These are phyloP conservation scores for Hypocreales sp. DNA, from an alignment of 2,329 filamentous ascomycete species.

Conservation along the genomic window DNA sequence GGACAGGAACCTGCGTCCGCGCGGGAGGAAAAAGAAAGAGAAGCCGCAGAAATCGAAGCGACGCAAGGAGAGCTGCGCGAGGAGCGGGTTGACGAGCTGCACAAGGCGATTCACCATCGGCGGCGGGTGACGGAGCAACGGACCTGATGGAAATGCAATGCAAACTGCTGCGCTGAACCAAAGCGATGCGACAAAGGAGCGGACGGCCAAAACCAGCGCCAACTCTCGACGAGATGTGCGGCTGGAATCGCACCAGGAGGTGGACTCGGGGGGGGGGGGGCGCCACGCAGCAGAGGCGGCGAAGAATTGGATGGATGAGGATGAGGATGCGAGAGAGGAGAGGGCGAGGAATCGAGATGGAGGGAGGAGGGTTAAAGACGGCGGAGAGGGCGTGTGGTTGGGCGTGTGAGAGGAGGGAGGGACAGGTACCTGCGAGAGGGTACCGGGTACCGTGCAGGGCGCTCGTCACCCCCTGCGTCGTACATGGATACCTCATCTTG, in stretches of 20 bases:
- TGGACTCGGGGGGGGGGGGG: slow-evolving; percentile 5
- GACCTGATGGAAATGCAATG: slow-evolving; percentile 7
- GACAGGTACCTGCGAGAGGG: background rate
- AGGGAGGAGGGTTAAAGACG: slow-evolving; percentile 5
- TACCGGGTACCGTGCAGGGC: no score
- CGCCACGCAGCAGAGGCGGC: slow-evolving; percentile 3
- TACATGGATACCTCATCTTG: no score
- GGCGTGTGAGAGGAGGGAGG: no score
- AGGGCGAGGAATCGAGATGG: slow-evolving; percentile 3
- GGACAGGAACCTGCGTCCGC: no score
- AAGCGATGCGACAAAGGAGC: slow-evolving; percentile 28
- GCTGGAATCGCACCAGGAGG: slow-evolving; percentile 39
- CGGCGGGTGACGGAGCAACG: no score
- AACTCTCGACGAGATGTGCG: slow-evolving; percentile 31
- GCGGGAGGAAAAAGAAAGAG: no score
- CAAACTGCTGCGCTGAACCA: slow-evolving; percentile 9
- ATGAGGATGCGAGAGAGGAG: slow-evolving; percentile 2
- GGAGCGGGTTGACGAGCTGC: no score
- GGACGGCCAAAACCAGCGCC: slow-evolving; percentile 45
- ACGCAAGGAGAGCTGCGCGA: no score
- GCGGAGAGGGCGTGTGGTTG: no score
- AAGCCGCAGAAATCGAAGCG: no score
- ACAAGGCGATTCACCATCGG: no score
- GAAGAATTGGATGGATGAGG: slow-evolving; percentile 3
- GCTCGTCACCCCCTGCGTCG: no score